Evolutionary conservation across 2,329 filamentous ascomycete genomes (phyloP).

Genomic region (Nothomitra cinnamomea): DNA sequence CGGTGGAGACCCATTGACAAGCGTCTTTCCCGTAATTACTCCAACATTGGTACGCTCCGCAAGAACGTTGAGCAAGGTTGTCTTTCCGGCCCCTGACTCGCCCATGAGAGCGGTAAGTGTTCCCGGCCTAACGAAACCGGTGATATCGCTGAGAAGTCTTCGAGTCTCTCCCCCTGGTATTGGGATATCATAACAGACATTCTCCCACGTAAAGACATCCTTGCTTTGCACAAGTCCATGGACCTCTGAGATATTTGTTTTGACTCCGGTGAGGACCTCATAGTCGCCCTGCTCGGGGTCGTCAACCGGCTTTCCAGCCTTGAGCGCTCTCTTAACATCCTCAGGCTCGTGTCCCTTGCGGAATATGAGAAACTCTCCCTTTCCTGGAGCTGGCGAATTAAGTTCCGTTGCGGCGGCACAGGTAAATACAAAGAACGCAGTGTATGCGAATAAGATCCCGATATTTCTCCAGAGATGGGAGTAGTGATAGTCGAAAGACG

Average conservation of each 20-base stretch:
- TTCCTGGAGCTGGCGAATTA: conserved; percentile 44
- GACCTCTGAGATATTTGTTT: neutral
- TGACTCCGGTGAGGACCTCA: neutral
- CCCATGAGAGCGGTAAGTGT: conserved; percentile 69
- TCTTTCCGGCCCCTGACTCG: conserved; percentile 42
- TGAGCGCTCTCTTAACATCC: conserved; percentile 11
- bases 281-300: conserved; percentile 9
- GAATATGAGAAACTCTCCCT: conserved; percentile 55
- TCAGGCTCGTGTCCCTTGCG: conserved; percentile 34
- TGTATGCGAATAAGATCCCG: conserved; percentile 49
- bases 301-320: conserved; percentile 15
- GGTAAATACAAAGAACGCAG: conserved; percentile 44
- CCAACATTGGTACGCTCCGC: conserved; percentile 29
- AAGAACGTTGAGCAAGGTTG: conserved; percentile 28
- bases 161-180: conserved; percentile 26
- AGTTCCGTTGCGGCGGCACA: conserved; percentile 50
- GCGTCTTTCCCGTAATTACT: conserved; percentile 25
- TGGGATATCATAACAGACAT: conserved; percentile 37
- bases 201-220: conserved; percentile 30
- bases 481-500: conserved; percentile 38
- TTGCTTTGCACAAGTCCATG: conserved; percentile 8
- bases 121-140: conserved; percentile 61
- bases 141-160: conserved; percentile 39
- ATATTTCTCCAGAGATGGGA: conserved; percentile 49
- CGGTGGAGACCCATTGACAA: conserved; percentile 27